Conservation (phyloP, 2,329 filamentous ascomycete species). For the Aspergillus nomiae region DNA sequence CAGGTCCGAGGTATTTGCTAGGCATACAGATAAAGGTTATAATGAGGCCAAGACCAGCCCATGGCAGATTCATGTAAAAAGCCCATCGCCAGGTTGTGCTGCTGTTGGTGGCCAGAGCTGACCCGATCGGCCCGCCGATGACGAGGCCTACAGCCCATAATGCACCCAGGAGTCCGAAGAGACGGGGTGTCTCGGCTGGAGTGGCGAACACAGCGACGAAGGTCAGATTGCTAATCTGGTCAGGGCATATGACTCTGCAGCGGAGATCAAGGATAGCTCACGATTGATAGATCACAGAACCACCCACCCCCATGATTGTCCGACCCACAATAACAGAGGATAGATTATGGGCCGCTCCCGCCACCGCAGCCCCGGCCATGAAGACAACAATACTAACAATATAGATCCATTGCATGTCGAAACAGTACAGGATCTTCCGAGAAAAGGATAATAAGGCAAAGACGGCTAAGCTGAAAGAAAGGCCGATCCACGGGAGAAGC, state of each 20-base stretch:
- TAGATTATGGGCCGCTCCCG: conserved; percentile 5
- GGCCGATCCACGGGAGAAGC: conserved; percentile 18
- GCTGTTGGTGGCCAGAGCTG: background rate
- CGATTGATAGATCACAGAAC: conserved; percentile 2
- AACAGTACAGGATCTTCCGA: conserved; percentile 4
- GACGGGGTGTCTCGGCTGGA: background rate
- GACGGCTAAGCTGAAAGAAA: conserved; percentile 15
- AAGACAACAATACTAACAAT: background rate
- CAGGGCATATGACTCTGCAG: background rate
- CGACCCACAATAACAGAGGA: conserved; percentile 2
- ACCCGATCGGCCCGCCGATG: conserved; percentile 4
- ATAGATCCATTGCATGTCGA: conserved; percentile 9
- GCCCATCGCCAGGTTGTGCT: conserved; percentile 9
- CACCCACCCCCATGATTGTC: conserved; percentile 2
- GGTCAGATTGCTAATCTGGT: background rate
- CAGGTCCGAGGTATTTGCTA: conserved; percentile 8
- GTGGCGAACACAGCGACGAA: conserved; percentile 6
- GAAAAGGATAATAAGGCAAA: conserved; percentile 15
- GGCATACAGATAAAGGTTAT: conserved; percentile 8
- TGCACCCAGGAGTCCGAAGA: background rate
- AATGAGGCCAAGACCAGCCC: background rate
- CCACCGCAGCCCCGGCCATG: conserved; percentile 5
- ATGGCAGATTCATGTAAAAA: conserved; percentile 5
- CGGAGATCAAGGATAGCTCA: background rate
- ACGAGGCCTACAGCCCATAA: conserved; percentile 5